Evolutionary conservation across 1,139 yeast species (phyloP).

Genomic region (Suhomyces anneliseae): DNA sequence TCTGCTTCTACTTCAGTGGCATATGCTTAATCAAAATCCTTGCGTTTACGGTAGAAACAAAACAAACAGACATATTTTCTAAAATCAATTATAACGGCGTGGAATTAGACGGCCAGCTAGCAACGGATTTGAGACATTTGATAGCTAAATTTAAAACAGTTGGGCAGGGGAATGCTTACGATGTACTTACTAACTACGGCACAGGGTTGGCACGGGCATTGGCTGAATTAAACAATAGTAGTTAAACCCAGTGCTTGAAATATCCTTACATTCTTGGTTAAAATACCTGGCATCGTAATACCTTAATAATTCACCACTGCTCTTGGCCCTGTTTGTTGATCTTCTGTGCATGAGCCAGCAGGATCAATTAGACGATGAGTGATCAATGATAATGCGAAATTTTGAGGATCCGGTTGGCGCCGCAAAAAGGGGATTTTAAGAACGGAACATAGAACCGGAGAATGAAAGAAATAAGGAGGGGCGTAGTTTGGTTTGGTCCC

Average conservation of each 20-base stretch:
- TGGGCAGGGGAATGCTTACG: conserved; percentile 28
- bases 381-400: no score
- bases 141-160: conserved; percentile 33
- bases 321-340: no score
- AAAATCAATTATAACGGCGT: background rate
- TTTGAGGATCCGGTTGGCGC: no score
- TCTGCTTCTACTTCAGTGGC: conserved; percentile 54
- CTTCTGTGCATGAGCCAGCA: no score
- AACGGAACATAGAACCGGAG: no score
- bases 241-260: background rate
- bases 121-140: conserved; percentile 13
- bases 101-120: background rate
- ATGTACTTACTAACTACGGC: conserved; percentile 32
- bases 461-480: no score
- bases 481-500: no score
- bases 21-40: conserved; percentile 40
- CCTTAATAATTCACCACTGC: no score
- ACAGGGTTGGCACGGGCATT: conserved; percentile 18
- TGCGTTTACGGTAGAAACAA: conserved; percentile 8
- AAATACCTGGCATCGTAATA: no score
- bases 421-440: no score
- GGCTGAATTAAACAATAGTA: background rate
- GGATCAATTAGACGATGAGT: no score
- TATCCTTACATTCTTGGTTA: no score
- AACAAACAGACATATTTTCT: conserved; percentile 6